These are phyloP conservation scores for Calonectria pseudoturangicola DNA, from an alignment of 2,329 filamentous ascomycete species.

Conservation along the genomic window DNA sequence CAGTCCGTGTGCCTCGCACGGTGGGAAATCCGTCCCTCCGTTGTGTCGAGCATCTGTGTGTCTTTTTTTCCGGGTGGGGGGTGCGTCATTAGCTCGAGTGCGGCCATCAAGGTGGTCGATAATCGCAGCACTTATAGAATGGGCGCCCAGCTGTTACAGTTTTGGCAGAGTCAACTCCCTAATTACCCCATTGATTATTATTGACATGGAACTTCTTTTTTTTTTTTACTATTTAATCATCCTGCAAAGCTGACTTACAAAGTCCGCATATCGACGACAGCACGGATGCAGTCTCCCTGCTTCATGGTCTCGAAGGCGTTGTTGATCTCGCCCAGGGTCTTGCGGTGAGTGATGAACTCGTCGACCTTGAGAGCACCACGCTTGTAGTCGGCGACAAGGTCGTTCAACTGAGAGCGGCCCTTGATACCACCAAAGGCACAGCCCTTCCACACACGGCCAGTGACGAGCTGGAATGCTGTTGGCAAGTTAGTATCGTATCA, in stretches of 20 bases:
- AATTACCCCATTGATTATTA: conserved; percentile 39
- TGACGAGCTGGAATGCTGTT: conserved; percentile 97
- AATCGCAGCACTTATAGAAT: conserved; percentile 36
- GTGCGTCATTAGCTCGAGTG: conserved; percentile 26
- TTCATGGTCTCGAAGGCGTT: conserved; percentile 95
- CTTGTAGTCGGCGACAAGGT: conserved; percentile 92
- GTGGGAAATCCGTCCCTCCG: conserved; percentile 6
- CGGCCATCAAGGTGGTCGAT: conserved; percentile 39
- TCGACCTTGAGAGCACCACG: conserved; percentile 95
- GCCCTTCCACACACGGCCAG: conserved; percentile 97
- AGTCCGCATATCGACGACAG: conserved; percentile 83
- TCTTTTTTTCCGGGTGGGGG: conserved; percentile 19
- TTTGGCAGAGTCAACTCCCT: conserved; percentile 41
- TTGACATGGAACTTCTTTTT: conserved; percentile 32
- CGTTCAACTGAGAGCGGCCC: conserved; percentile 92
- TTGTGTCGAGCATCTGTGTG: conserved; percentile 9
- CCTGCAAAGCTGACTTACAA: conserved; percentile 48
- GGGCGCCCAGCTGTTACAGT: conserved; percentile 37
- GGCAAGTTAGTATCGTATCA: conserved; percentile 52
- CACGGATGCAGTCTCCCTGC: conserved; percentile 96
- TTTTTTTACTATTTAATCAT: conserved; percentile 42
- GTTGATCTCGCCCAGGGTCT: conserved; percentile 89
- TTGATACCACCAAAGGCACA: conserved; percentile 99
- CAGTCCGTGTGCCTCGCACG: background rate
- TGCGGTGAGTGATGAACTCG: conserved; percentile 98